Evolutionary conservation across 441 rosid genomes (phyloP), one percentile per base, ranked within the genome.

Genomic region (Melastoma candidum): DNA sequence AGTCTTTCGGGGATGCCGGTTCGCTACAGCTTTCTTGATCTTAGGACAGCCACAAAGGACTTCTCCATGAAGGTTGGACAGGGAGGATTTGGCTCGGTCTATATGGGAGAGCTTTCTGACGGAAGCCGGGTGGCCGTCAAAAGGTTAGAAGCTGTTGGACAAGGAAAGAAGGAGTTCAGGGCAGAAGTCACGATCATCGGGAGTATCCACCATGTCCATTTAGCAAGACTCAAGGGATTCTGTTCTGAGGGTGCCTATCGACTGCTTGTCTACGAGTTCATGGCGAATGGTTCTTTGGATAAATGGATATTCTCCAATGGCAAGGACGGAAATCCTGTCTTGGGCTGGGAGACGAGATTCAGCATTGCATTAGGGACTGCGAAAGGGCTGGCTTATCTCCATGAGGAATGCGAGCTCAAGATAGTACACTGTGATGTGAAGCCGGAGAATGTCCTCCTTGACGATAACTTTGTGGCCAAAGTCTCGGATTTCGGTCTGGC

Each of bases 11-110:
- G 68, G 7, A 56, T 48, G 60, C 71, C 75, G 26, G 45, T 59
- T 32, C 75, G 75, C 11, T 71, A 51, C 61, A 56, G 61, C 26
- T 66, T 66, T 44, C 27, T 11, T 39, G 71, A 71, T 48, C 75
- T 71, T 13, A 14, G 63, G 29, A 53, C 51, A 46, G 75, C 66
- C 3, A 67, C 75, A 2, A 49, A 53, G n/a, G 47, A 60, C 59
- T 71, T 71, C 75, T 56, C 71, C 3, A 13, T 46, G 17, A 67
- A 63, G 63, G 14, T 71, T 46, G 71, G 75, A n/a, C 71, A 71
- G 53, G 79, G 79, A 51, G 79, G 79, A 56, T 74, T 74, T 17
- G 79, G 79, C 26, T 75, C 79, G 3, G 79, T 75, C 47, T 75
- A 71, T 59, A 43, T 41, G 36, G 79, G 79, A 2, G 63, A 41